Conservation (phyloP, 805 yeast species). For the Saccharomycopsis javanensis region DNA sequence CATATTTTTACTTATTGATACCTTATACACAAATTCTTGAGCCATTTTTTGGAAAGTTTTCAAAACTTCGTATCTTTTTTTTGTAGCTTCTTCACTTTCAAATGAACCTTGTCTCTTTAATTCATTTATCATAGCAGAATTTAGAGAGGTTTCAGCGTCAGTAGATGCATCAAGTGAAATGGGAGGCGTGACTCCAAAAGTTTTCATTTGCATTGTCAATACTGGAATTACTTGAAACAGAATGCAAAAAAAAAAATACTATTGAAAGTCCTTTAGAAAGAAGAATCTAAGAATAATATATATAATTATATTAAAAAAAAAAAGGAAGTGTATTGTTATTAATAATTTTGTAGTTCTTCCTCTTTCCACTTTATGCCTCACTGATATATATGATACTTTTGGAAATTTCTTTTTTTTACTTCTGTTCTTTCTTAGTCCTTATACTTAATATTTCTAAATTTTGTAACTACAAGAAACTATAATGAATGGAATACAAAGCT, state of each 20-base stretch:
- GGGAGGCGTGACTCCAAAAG: constrained; percentile 70
- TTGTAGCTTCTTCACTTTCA: constrained; percentile 78
- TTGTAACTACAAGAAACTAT: neutral
- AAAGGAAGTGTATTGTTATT: no score
- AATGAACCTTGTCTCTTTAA: constrained; percentile 78
- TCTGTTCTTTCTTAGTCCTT: no score
- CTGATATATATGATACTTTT: no score
- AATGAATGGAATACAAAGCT: neutral
- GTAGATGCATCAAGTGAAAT: constrained; percentile 82
- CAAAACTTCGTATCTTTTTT: constrained; percentile 68
- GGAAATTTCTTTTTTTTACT: no score
- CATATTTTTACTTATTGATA: constrained; percentile 78
- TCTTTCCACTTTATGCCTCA: no score
- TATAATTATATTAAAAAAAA: no score
- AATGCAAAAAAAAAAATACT: no score
- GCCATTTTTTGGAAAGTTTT: constrained; percentile 61
- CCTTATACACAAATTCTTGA: constrained; percentile 73
- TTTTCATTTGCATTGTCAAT: constrained; percentile 12
- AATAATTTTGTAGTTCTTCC: no score
- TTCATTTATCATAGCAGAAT: constrained; percentile 69
- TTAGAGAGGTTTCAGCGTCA: constrained; percentile 62
- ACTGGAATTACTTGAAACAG: neutral
- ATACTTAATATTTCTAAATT: no score
- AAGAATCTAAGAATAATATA: no score
- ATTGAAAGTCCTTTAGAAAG: no score